A percentile compares a stretch with the other conserved stretches of the same genome.
Conservation (phyloP, 169 alveolate species). For the Babesia caballi region DNA sequence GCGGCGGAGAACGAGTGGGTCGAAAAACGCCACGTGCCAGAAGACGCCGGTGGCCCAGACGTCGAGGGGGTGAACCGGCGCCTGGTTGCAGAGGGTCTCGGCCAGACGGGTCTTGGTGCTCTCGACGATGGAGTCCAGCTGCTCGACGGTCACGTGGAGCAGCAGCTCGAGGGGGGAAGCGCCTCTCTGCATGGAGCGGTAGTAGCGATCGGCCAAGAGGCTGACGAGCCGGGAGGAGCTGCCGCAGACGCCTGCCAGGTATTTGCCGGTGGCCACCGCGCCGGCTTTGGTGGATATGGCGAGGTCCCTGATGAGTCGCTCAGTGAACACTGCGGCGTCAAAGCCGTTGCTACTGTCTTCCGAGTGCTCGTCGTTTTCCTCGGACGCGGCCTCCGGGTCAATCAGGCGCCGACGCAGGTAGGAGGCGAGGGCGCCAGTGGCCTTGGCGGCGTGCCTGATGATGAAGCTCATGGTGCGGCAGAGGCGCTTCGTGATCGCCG, state of each 20-base stretch:
- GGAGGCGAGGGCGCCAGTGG: neutral
- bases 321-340: neutral
- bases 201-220: neutral
- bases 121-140: neutral
- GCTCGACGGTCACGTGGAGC: neutral
- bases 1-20: neutral
- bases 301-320: neutral
- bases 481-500: neutral
- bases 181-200: neutral
- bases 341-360: too few species aligned
- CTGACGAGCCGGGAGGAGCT: neutral
- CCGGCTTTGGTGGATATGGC: neutral
- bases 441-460: neutral
- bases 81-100: neutral
- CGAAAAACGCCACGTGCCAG: slow-evolving; percentile 28
- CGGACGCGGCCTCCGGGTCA: neutral
- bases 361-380: neutral
- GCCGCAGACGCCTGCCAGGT: neutral
- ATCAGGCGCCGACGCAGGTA: neutral
- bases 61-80: neutral
- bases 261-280: slow-evolving; percentile 1
- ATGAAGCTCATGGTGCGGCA: neutral
- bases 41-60: slow-evolving; percentile 23
- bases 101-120: neutral
- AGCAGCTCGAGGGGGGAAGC: neutral